Evolutionary conservation across 257 asterid species (phyloP).

Genomic region (Datura wrightii): DNA sequence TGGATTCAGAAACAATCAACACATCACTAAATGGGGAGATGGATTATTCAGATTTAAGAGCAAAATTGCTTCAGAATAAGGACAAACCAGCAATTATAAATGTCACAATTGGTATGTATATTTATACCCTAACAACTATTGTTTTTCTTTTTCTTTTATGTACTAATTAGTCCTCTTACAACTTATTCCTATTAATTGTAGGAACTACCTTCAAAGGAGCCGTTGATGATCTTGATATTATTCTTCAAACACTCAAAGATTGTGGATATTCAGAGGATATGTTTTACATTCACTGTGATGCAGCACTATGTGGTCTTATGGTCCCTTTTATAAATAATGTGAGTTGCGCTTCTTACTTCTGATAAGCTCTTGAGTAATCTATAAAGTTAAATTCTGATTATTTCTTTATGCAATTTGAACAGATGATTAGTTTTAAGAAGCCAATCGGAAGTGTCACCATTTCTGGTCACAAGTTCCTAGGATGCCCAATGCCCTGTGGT

Average conservation of each 20-base stretch:
- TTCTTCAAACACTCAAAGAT: conserved; percentile 36
- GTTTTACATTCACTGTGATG: conserved; percentile 47
- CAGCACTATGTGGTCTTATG: conserved; percentile 44
- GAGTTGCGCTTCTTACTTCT: background rate
- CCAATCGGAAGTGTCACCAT: conserved; percentile 39
- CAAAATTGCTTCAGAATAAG: conserved; percentile 32
- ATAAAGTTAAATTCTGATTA: background rate
- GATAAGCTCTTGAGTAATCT: background rate
- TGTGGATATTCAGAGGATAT: conserved; percentile 39
- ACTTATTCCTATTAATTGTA: background rate
- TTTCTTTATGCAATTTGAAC: background rate
- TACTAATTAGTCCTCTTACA: background rate
- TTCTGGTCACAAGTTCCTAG: conserved; percentile 36
- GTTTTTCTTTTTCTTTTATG: background rate
- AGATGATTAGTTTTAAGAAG: conserved; percentile 36
- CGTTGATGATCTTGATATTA: conserved; percentile 45
- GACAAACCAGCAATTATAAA: conserved; percentile 34
- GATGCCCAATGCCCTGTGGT: conserved; percentile 41
- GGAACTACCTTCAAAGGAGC: conserved; percentile 56
- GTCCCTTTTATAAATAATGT: conserved; percentile 41
- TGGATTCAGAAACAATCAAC: conserved; percentile 31
- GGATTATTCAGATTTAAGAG: conserved; percentile 29
- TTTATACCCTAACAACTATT: background rate
- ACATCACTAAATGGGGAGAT: conserved; percentile 30
- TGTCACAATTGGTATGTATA: conserved; percentile 28